Evolutionary conservation across 1,284 basidiomycete species (phyloP).

Genomic region (Heterobasidion irregulare): DNA sequence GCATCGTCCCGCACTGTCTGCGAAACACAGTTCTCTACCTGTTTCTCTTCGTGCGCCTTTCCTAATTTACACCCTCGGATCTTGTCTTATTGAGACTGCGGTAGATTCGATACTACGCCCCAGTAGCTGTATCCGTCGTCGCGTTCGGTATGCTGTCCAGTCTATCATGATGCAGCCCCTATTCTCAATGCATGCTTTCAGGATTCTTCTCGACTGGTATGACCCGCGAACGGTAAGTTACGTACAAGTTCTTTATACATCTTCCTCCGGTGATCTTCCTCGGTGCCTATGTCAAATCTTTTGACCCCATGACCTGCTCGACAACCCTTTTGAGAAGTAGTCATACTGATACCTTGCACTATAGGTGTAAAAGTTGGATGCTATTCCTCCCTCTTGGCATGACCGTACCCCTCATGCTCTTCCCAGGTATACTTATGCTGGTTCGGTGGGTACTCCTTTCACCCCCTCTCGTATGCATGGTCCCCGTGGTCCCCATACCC

Average conservation of each 20-base stretch:
- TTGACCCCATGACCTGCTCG: too few species aligned
- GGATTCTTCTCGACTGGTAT: constrained; percentile 11
- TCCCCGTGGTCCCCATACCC: too few species aligned
- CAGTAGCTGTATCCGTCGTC: constrained; percentile 9
- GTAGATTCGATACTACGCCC: constrained; percentile 12
- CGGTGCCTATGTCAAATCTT: too few species aligned
- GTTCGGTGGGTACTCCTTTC: constrained; percentile 6
- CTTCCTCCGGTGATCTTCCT: neutral
- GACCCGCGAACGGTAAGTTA: constrained; percentile 11
- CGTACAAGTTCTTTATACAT: neutral
- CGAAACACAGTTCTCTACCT: constrained; percentile 9
- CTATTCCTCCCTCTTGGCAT: constrained; percentile 11
- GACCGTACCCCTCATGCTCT: constrained; percentile 9
- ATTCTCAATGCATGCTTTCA: neutral
- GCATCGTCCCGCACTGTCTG: neutral
- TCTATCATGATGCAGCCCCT: too few species aligned
- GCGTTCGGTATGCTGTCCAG: constrained; percentile 7
- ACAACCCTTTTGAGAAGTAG: neutral
- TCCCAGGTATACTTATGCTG: constrained; percentile 12
- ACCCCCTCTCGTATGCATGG: neutral
- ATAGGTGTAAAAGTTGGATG: constrained; percentile 11
- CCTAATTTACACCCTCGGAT: neutral
- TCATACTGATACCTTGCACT: neutral
- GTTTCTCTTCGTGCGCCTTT: constrained; percentile 8
- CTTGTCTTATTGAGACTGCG: neutral